phyloP scores from a whole-genome alignment of 306 rosid genomes.

The Quercus suber region DNA sequence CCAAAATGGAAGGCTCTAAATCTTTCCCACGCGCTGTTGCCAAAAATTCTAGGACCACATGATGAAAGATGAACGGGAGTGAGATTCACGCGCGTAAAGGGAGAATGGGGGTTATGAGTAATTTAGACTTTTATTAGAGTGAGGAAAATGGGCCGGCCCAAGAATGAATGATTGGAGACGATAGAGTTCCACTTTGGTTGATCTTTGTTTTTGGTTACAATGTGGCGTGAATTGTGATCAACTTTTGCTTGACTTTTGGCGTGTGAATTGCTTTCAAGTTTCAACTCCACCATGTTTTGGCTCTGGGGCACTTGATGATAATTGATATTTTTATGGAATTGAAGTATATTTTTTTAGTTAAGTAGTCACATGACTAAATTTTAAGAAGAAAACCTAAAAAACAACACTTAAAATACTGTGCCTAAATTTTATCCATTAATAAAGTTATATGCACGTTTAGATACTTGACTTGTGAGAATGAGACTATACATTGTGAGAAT shows the following conservation, averaged over 20 bases:
- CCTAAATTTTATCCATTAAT: too few relatives aligned
- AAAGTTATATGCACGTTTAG: neutral
- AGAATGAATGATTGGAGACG: constrained; percentile 41
- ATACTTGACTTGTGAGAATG: too few relatives aligned
- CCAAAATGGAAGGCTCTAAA: neutral
- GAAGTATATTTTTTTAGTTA: too few relatives aligned
- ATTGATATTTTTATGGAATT: neutral
- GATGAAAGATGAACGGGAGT: constrained; percentile 1
- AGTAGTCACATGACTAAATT: too few relatives aligned
- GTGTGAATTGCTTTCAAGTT: constrained; percentile 18
- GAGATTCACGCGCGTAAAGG: constrained; percentile 3
- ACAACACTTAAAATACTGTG: too few relatives aligned
- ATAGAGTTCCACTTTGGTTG: constrained; percentile 18
- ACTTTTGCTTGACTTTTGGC: constrained; percentile 29
- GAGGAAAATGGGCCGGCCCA: constrained; percentile 58
- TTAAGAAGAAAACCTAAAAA: too few relatives aligned
- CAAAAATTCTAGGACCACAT: neutral
- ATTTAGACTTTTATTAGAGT: neutral
- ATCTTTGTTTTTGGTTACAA: neutral
- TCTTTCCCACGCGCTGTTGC: constrained; percentile 2
- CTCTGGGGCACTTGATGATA: neutral
- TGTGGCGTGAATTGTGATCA: constrained; percentile 2
- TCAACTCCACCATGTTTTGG: constrained; percentile 19
- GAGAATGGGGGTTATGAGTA: constrained; percentile 8
- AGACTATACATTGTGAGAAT: neutral